Evolutionary conservation across 345 rosid species (phyloP), one percentile per base, ranked within the genome.

Genomic region (Eucalyptus grandis): DNA sequence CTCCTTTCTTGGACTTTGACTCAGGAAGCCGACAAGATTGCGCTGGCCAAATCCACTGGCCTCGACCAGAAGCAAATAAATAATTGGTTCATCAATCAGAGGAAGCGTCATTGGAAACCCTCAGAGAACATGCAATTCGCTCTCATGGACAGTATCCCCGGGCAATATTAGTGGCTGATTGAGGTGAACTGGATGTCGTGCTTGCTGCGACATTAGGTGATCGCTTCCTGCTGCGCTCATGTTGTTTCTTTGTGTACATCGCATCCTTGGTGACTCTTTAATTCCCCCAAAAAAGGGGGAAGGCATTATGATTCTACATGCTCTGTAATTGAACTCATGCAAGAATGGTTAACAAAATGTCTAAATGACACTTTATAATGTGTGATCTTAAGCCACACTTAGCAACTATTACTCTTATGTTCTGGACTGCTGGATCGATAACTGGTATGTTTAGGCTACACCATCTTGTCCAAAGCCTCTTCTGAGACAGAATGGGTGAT

Each of bases 61-160:
- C 89, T 91, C 34, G 93, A 91, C 87, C 89, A 89, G 60, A 91
- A 91, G 88, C 93, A 90, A 72, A 91, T 91, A 69, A 91, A 91
- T 87, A 91, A 91, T 34, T 91, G 93, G 93, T 91, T 91, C 87
- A 91, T 91, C 47, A 91, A 91, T 46, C 93, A 91, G 88, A 89
- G 91, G 89, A 90, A 91, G 89, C 91, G 91, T 30, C 93, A 91
- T 82, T 91, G 93, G 93, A 91, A 91, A 88, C 93, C 93, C 3
- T 91, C 91, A 1, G 93, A 91, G 53, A 90, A 89, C 53, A 90
- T 91, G 93, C 90, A 90, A 14, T 90, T 87, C 7, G 87, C 87
- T 19, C 90, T 89, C 54, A 89, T 89, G 91, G 91, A 90, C 89
- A 89, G 51, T 56, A 34, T 31, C 16, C 90, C 88, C 3, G 88